Evolutionary conservation across 345 rosid species (phyloP).

Genomic region (Dipteronia dyeriana): DNA sequence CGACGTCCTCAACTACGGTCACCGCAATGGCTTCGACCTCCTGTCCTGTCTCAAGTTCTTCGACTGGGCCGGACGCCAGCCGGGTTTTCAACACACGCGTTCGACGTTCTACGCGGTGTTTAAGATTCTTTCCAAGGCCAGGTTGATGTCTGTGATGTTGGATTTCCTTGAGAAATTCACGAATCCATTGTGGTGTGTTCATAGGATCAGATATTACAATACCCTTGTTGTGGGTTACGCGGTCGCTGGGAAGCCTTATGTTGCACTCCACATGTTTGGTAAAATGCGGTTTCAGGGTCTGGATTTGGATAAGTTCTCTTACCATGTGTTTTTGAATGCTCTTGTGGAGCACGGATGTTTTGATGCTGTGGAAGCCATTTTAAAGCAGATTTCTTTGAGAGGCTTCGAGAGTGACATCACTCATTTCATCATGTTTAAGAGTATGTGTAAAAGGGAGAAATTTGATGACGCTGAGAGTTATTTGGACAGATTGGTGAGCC

Average conservation of each 20-base stretch:
- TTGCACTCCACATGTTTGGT: conserved; percentile 76
- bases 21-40: conserved; percentile 34
- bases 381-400: conserved; percentile 51
- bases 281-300: conserved; percentile 71
- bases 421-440: conserved; percentile 58
- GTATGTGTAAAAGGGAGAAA: conserved; percentile 54
- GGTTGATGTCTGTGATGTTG: conserved; percentile 41
- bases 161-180: conserved; percentile 47
- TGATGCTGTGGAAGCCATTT: conserved; percentile 47
- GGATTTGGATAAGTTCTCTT: conserved; percentile 68
- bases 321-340: conserved; percentile 70
- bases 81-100: conserved; percentile 59
- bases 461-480: conserved; percentile 59
- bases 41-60: conserved; percentile 78
- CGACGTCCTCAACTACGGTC: conserved; percentile 54
- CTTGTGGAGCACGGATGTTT: conserved; percentile 63
- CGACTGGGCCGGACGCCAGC: conserved; percentile 90
- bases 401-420: conserved; percentile 55
- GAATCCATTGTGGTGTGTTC: conserved; percentile 9
- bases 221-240: conserved; percentile 79
- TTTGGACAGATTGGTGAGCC: conserved; percentile 37
- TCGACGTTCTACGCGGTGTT: conserved; percentile 66
- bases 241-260: conserved; percentile 61
- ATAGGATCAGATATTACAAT: conserved; percentile 39
- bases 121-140: conserved; percentile 59